Evolutionary conservation across 345 rosid genomes (phyloP).

Genomic region (Syzygium aromaticum): DNA sequence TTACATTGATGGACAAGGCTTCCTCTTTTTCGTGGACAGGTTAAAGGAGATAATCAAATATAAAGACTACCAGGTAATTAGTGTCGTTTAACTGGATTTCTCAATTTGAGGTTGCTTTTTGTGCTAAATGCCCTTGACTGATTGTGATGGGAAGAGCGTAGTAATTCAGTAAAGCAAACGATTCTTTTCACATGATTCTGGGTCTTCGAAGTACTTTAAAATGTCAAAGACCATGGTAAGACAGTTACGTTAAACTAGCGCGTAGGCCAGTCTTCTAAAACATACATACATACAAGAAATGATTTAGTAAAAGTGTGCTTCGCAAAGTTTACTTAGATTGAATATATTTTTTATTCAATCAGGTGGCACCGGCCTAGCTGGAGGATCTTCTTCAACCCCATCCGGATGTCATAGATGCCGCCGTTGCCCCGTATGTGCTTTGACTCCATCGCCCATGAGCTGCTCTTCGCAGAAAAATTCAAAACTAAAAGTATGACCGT

Average conservation of each 20-base stretch:
- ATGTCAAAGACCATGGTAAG: neutral
- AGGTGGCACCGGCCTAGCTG: conserved; percentile 58
- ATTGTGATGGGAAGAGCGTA: neutral
- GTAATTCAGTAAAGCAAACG: neutral
- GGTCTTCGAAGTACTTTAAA: neutral
- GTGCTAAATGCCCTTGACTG: neutral
- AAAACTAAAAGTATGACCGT: neutral
- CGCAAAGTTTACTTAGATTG: neutral
- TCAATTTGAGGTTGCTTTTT: neutral
- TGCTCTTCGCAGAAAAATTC: neutral
- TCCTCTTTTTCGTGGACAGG: conserved; percentile 50
- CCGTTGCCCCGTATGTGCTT: conserved; percentile 42
- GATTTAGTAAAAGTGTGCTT: neutral
- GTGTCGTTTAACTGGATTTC: neutral
- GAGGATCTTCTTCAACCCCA: conserved; percentile 46
- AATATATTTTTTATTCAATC: neutral
- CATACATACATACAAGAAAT: neutral
- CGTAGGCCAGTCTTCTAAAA: neutral
- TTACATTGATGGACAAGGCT: conserved; percentile 44
- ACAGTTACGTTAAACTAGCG: neutral
- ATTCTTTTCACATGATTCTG: neutral
- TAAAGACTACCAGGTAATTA: conserved; percentile 55
- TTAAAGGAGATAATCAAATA: conserved; percentile 57
- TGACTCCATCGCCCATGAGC: neutral
- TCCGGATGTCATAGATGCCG: conserved; percentile 41